These are phyloP conservation scores for Alloascoidea africana DNA, from an alignment of 805 yeast species.

Conservation along the genomic window DNA sequence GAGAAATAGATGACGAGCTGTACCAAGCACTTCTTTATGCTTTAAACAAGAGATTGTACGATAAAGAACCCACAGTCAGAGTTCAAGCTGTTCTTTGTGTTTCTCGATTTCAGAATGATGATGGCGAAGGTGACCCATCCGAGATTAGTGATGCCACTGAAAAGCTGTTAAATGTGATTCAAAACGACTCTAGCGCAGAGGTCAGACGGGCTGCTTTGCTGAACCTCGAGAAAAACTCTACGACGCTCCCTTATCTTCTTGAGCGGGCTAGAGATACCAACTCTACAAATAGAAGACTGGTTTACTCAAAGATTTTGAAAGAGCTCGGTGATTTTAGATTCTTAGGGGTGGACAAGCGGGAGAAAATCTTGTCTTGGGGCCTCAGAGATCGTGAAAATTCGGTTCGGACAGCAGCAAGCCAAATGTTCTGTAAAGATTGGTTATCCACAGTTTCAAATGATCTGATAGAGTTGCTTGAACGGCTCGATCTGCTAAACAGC, in stretches of 20 bases:
- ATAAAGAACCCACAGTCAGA: constrained; percentile 65
- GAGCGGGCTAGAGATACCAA: constrained; percentile 78
- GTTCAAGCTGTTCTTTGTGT: constrained; percentile 74
- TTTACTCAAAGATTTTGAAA: constrained; percentile 54
- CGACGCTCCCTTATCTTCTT: constrained; percentile 41
- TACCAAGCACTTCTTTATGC: constrained; percentile 48
- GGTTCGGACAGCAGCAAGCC: constrained; percentile 58
- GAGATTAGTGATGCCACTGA: constrained; percentile 27
- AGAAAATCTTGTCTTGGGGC: constrained; percentile 68
- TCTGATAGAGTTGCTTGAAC: constrained; percentile 53
- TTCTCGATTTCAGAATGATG: constrained; percentile 58
- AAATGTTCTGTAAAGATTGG: constrained; percentile 64
- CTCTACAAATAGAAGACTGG: constrained; percentile 51
- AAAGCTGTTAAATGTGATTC: constrained; percentile 34
- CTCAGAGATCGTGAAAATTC: constrained; percentile 68
- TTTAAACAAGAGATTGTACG: constrained; percentile 48
- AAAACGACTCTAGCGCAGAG: constrained; percentile 74
- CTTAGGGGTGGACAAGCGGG: constrained; percentile 41
- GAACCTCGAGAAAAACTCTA: constrained; percentile 41
- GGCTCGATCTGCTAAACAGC: constrained; percentile 55
- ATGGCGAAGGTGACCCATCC: constrained; percentile 18
- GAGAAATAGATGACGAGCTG: constrained; percentile 61
- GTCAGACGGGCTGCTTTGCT: constrained; percentile 75
- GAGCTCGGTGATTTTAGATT: constrained; percentile 49
- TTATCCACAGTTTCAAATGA: constrained; percentile 51